phyloP scores from a whole-genome alignment of 2,329 filamentous ascomycete genomes.

The Diaporthe nobilis region DNA sequence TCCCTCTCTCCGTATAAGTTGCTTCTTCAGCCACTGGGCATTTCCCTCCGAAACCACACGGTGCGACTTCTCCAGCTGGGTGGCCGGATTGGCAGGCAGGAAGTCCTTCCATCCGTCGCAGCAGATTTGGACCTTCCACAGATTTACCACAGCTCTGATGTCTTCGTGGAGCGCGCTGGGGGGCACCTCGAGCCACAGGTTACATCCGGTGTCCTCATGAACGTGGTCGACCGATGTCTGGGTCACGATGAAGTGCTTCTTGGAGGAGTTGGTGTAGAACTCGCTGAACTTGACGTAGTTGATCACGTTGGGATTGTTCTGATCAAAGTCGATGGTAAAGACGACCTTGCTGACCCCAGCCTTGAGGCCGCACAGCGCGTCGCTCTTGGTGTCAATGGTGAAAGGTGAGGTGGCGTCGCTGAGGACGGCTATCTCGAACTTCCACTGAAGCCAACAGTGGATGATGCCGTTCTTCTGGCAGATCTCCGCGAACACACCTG shows the following conservation, averaged over 20 bases:
- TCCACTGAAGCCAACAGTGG: conserved; percentile 33
- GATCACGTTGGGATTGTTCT: conserved; percentile 31
- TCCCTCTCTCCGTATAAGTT: conserved; percentile 11
- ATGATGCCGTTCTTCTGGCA: conserved; percentile 27
- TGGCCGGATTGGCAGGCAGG: conserved; percentile 3
- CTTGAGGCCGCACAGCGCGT: neutral
- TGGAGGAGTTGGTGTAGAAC: neutral
- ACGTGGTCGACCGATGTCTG: conserved; percentile 37
- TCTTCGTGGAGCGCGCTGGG: conserved; percentile 2
- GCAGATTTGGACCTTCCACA: conserved; percentile 28
- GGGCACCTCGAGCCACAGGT: conserved; percentile 33
- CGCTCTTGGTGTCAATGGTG: conserved; percentile 7
- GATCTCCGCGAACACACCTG: conserved; percentile 15
- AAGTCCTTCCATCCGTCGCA: conserved; percentile 29
- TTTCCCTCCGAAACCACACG: conserved; percentile 1
- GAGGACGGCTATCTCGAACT: conserved; percentile 32
- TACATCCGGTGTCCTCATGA: conserved; percentile 19
- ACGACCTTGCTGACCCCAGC: conserved; percentile 16
- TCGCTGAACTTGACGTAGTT: conserved; percentile 36
- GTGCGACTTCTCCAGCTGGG: conserved; percentile 32
- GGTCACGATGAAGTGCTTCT: conserved; percentile 34
- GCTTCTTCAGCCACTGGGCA: conserved; percentile 26
- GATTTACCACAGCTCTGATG: conserved; percentile 3
- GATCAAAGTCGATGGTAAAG: conserved; percentile 32
- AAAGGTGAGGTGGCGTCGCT: neutral